Conservation (phyloP, 2,329 filamentous ascomycete genomes). For the Aureobasidium uvarum region DNA sequence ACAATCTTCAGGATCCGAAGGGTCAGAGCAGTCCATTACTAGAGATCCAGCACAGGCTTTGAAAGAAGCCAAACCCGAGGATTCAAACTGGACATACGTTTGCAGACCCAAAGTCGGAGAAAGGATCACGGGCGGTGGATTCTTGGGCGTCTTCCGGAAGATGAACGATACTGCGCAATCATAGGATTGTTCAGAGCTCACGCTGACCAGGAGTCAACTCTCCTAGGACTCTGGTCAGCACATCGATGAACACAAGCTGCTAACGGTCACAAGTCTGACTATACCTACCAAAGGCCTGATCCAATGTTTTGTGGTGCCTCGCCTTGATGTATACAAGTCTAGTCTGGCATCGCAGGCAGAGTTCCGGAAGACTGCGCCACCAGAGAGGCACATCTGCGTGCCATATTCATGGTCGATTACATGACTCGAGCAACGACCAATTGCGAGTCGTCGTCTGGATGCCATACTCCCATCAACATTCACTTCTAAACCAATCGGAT, state of each 20-base stretch:
- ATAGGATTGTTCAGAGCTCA: neutral
- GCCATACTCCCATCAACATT: neutral
- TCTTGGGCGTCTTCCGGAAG: slow-evolving; percentile 41
- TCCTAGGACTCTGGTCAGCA: neutral
- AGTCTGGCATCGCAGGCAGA: neutral
- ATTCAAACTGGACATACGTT: slow-evolving; percentile 35
- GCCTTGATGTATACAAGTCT: neutral
- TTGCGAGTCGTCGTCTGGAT: neutral
- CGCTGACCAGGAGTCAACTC: too few species aligned
- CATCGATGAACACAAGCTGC: neutral
- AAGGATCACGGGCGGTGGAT: slow-evolving; percentile 41
- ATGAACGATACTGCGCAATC: slow-evolving; percentile 20
- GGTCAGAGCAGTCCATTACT: neutral
- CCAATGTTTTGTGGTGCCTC: neutral
- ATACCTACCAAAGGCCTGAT: neutral
- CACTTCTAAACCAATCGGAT: neutral
- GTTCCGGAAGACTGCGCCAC: neutral
- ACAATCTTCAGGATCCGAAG: slow-evolving; percentile 15
- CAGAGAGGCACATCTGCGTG: neutral
- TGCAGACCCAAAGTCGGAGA: slow-evolving; percentile 45
- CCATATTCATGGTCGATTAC: neutral
- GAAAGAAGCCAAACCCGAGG: slow-evolving; percentile 14
- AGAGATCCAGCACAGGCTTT: slow-evolving; percentile 10
- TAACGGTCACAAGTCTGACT: too few species aligned
- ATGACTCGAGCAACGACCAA: neutral